These are phyloP conservation scores for Trichodelitschia bisporula DNA, from an alignment of 495 filamentous ascomycete species.

Conservation along the genomic window DNA sequence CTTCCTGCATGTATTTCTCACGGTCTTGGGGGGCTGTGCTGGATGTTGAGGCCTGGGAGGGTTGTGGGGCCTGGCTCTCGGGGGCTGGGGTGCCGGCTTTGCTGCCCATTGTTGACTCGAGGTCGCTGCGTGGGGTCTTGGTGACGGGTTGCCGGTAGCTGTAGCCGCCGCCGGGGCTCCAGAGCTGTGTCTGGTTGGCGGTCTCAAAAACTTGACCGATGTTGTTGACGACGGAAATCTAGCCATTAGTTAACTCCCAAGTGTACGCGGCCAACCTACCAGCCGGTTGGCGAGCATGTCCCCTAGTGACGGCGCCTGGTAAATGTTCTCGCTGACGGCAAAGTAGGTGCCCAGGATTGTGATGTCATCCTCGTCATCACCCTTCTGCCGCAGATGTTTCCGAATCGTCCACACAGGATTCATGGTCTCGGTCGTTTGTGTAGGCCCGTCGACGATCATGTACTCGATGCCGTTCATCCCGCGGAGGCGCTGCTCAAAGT, in stretches of 20 bases:
- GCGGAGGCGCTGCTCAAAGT: conserved; percentile 51
- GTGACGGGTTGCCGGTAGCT: conserved; percentile 34
- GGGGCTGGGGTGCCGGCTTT: conserved; percentile 2
- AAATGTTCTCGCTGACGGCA: conserved; percentile 62
- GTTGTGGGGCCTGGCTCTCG: conserved; percentile 10
- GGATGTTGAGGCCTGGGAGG: conserved; percentile 10
- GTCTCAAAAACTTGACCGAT: conserved; percentile 42
- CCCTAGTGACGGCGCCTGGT: conserved; percentile 63
- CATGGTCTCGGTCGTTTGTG: conserved; percentile 30
- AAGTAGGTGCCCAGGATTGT: conserved; percentile 57
- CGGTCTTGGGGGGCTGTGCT: conserved; percentile 25
- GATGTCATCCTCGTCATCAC: conserved; percentile 35
- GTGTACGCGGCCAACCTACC: conserved; percentile 18
- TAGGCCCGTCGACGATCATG: conserved; percentile 16
- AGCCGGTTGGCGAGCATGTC: conserved; percentile 56
- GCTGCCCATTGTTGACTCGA: conserved; percentile 4
- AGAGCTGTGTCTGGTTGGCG: conserved; percentile 37
- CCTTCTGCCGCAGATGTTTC: conserved; percentile 53
- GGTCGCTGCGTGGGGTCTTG: too few species aligned
- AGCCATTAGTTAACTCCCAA: not conserved
- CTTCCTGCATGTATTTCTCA: too few species aligned
- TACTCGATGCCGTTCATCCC: conserved; percentile 45
- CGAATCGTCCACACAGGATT: conserved; percentile 77
- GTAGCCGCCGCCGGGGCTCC: conserved; percentile 50
- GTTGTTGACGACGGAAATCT: conserved; percentile 35